Evolutionary conservation across 2,329 filamentous ascomycete species (phyloP), one percentile per base, ranked within the genome.

Genomic region (Macrophomina tecta): DNA sequence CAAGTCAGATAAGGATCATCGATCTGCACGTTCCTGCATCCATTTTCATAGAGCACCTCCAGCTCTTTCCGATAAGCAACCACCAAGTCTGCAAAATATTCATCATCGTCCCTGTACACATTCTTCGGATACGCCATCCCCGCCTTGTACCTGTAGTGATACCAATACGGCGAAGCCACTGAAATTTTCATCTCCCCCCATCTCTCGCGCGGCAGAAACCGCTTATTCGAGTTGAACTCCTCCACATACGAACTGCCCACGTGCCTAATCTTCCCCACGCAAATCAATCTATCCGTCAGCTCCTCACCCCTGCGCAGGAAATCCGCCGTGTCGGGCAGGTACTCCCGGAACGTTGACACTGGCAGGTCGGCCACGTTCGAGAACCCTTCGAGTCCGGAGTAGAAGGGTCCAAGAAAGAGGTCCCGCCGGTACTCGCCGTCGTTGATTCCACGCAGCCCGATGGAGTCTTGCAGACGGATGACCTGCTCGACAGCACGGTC

Each of bases 101-200:
- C 81, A 46, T 82, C 79, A 62, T 83, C 82, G 60, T 76, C 81
- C 12, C 74, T 73, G 68, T 83, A 83, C 6, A 81, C 78, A 5
- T 81, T 80, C 69, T 80, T 77, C 9, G 79, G 75, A 67, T 81
- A 83, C n/a, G 78, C 79, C 64, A 78, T 79, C 36, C 80, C 80
- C 68, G 86, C 83, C 76, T 85, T 83, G 74, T 88, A 87, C 60
- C 88, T 84, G 73, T 90, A 82, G 77, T 92, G 89, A 75, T 91
- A 91, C 85, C 89, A 91, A 75, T 87, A 87, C 1, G 88, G 88
- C 4, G 88, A 87, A 18, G 88, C 86, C 72, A 91, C 80, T 18
- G 89, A 91, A 71, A 91, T 84, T 80, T 91, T 90, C 76, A 89
- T 86, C 69, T 90, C 86, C 69, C 86, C 86, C 73, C 89, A 86